These are phyloP conservation scores for Starmerella riodocensis DNA, from an alignment of 805 yeast species.

Conservation along the genomic window DNA sequence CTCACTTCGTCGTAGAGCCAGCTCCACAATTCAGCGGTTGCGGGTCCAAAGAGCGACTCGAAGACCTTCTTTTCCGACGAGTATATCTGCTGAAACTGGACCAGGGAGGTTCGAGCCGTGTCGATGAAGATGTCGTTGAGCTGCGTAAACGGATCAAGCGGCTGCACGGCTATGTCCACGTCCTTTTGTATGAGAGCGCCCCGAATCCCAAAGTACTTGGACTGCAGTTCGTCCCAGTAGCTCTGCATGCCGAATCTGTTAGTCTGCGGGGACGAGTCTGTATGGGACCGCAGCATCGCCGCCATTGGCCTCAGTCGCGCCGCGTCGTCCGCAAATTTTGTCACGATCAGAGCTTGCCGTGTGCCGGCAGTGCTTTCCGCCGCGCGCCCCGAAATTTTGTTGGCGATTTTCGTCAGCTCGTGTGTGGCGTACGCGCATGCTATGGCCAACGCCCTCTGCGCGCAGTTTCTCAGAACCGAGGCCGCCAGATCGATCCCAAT, in stretches of 20 bases:
- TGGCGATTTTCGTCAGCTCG: slow-evolving; percentile 25
- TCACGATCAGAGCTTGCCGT: slow-evolving; percentile 17
- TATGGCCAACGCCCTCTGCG: slow-evolving; percentile 66
- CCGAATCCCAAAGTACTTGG: slow-evolving; percentile 12
- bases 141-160: slow-evolving; percentile 22
- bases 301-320: slow-evolving; percentile 7
- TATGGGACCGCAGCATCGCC: slow-evolving; percentile 7
- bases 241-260: background rate
- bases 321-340: slow-evolving; percentile 18
- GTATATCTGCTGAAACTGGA: slow-evolving; percentile 56
- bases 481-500: slow-evolving; percentile 58
- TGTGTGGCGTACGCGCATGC: slow-evolving; percentile 49
- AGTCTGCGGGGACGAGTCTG: background rate
- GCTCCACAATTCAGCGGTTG: slow-evolving; percentile 32
- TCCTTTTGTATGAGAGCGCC: slow-evolving; percentile 3
- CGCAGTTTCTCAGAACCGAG: slow-evolving; percentile 66
- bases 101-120: slow-evolving; percentile 38
- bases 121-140: slow-evolving; percentile 11
- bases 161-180: slow-evolving; percentile 8
- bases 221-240: slow-evolving; percentile 9
- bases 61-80: slow-evolving; percentile 40
- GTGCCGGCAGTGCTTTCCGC: slow-evolving; percentile 5
- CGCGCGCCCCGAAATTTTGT: slow-evolving; percentile 6
- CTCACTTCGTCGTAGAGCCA: slow-evolving; percentile 48
- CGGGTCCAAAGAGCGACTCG: slow-evolving; percentile 36